A percentile compares a stretch with the other conserved stretches of the same genome.
Conservation (phyloP, 257 asterid genomes). For the Ajuga chamaepitys region DNA sequence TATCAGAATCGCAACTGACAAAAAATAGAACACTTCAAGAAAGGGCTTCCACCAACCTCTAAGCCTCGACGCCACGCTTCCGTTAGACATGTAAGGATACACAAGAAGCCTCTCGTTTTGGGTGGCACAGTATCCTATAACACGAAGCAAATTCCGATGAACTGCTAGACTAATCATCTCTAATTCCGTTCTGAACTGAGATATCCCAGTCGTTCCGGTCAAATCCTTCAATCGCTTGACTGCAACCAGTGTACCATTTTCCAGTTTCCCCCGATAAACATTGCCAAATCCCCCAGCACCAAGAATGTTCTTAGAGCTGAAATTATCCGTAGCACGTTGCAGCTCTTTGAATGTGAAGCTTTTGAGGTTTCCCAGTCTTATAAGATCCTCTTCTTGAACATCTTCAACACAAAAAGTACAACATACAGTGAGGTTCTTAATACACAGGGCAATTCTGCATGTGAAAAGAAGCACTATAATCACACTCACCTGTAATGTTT, state of each 20-base stretch:
- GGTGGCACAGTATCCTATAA: constrained; percentile 75
- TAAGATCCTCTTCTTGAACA: constrained; percentile 64
- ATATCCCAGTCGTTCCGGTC: constrained; percentile 70
- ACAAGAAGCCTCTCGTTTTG: constrained; percentile 72
- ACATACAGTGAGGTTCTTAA: not conserved
- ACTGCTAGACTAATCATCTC: constrained; percentile 92
- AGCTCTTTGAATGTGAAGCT: constrained; percentile 76
- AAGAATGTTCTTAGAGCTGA: constrained; percentile 80
- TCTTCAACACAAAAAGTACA: constrained; percentile 29
- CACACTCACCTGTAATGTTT: constrained; percentile 46
- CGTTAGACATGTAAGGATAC: constrained; percentile 89
- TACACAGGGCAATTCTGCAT: not conserved
- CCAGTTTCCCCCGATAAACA: constrained; percentile 68
- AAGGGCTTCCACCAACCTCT: constrained; percentile 41
- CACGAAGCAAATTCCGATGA: constrained; percentile 76
- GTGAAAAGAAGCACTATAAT: not conserved
- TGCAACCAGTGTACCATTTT: constrained; percentile 60
- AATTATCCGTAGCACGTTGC: constrained; percentile 60
- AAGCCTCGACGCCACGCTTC: constrained; percentile 86
- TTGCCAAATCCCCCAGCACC: constrained; percentile 94
- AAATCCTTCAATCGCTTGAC: constrained; percentile 84
- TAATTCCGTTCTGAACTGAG: constrained; percentile 73
- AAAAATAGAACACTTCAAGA: not conserved
- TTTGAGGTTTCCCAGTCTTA: constrained; percentile 64
- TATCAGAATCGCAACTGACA: not conserved